Conservation (phyloP, 1,284 basidiomycete species). For the Boletus semigastroideus region DNA sequence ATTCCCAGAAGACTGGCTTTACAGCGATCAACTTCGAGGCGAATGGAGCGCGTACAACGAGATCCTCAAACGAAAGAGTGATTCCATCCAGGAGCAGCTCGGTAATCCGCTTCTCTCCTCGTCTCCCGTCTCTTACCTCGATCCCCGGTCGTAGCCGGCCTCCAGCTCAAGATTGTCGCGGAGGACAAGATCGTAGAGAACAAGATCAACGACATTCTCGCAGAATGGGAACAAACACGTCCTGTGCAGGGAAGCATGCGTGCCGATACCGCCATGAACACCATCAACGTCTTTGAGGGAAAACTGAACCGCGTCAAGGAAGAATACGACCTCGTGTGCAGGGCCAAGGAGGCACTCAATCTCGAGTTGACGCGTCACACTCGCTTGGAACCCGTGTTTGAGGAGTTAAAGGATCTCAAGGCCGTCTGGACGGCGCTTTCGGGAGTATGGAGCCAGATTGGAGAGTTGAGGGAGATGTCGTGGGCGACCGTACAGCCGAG, state of each 20-base stretch:
- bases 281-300: conserved; percentile 91
- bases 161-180: conserved; percentile 98
- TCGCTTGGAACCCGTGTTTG: conserved; percentile 89
- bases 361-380: conserved; percentile 90
- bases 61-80: conserved; percentile 96
- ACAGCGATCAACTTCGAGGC: conserved; percentile 94
- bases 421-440: conserved; percentile 99
- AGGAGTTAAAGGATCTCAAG: conserved; percentile 95
- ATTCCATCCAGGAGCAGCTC: conserved; percentile 96
- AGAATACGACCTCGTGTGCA: conserved; percentile 90
- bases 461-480: conserved; percentile 82
- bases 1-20: conserved; percentile 97
- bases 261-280: conserved; percentile 93
- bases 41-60: conserved; percentile 99
- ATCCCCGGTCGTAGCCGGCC: conserved; percentile 60
- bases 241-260: conserved; percentile 96
- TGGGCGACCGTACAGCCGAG: conserved; percentile 95
- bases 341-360: conserved; percentile 96
- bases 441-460: conserved; percentile 94
- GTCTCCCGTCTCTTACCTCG: conserved; percentile 1
- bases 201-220: conserved; percentile 85
- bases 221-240: conserved; percentile 94
- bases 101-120: conserved; percentile 44
- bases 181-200: conserved; percentile 98
- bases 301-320: conserved; percentile 89